Evolutionary conservation across 176 grass and related monocot genomes (phyloP), one percentile per base, ranked within the genome.

Genomic region (Oryza punctata): DNA sequence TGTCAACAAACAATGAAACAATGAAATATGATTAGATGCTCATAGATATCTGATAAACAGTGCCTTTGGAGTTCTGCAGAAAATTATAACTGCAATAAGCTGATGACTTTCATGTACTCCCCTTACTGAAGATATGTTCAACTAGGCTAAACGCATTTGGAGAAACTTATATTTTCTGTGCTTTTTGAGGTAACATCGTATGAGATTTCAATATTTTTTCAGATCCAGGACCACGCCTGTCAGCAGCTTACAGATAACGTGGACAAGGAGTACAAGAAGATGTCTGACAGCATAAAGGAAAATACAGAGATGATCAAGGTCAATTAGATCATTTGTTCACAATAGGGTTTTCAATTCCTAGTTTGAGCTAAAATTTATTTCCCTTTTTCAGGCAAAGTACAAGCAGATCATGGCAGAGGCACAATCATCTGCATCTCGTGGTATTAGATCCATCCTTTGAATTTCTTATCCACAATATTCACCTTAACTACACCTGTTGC

Each of bases 281-380:
- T 87, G 24, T 78, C 83, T 77, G 80, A 89, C 33, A 77, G 46
- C 81, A 69, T 89, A 38, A 83, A 70, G 12, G 76, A 86, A 67
- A 73, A 72, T 87, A 11, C 87, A 63, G 84, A 92, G 72, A 89
- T 72, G 25, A 66, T 86, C 52, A 86, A 89, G 87, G 90, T 92
- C 15, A 27, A 7, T 14, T 15, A 61, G 68, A 24, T 63, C 47
- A 25, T 66, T 74, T 59, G 14, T 71, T 41, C 0, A 68, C 21
- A 38, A 38, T 14, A 63, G 13, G 6, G 63, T 29, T 75, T 23
- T 37, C 2, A 6, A 10, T 69, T 63, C 15, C 60, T 47, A 5
- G 14, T 84, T 60, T 64, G 23, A 54, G 73, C 28, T 71, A 57
- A 60, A 70, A 8, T 61, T 69, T 27, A 11, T 79, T 29, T 68